Conservation (phyloP, 1,139 yeast genomes). For the Debaryomyces coudertii region DNA sequence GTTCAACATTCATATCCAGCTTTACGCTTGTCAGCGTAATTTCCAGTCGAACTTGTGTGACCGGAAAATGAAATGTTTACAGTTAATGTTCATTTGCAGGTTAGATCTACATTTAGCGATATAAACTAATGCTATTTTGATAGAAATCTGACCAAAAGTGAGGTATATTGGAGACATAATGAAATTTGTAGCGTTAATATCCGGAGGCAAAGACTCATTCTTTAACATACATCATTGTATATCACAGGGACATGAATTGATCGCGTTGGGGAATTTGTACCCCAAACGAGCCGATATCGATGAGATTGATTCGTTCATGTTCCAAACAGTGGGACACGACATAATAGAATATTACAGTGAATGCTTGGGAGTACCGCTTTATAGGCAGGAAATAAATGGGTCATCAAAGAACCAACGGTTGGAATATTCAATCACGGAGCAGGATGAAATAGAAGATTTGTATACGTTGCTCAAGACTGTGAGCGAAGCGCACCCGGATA, state of each 20-base stretch:
- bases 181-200: conserved; percentile 90
- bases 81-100: conserved; percentile 6
- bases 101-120: neutral
- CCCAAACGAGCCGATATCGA: conserved; percentile 54
- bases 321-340: conserved; percentile 96
- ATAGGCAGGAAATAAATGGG: conserved; percentile 68
- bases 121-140: neutral
- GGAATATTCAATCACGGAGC: conserved; percentile 64
- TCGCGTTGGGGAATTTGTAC: conserved; percentile 81
- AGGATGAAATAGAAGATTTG: conserved; percentile 89
- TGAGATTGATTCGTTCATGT: conserved; percentile 94
- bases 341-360: conserved; percentile 65
- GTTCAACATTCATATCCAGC: neutral
- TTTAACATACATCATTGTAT: conserved; percentile 85
- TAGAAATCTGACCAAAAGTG: neutral
- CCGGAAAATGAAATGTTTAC: conserved; percentile 8
- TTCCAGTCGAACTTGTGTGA: conserved; percentile 5
- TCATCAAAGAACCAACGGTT: conserved; percentile 63
- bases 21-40: conserved; percentile 1
- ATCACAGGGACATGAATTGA: conserved; percentile 78
- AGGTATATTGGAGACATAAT: conserved; percentile 34
- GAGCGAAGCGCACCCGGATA: conserved; percentile 61
- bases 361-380: conserved; percentile 80
- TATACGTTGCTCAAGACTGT: conserved; percentile 53
- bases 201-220: conserved; percentile 97